Evolutionary conservation across 2,329 filamentous ascomycete species (phyloP), one percentile per base, ranked within the genome.

Genomic region (Alternaria solani): DNA sequence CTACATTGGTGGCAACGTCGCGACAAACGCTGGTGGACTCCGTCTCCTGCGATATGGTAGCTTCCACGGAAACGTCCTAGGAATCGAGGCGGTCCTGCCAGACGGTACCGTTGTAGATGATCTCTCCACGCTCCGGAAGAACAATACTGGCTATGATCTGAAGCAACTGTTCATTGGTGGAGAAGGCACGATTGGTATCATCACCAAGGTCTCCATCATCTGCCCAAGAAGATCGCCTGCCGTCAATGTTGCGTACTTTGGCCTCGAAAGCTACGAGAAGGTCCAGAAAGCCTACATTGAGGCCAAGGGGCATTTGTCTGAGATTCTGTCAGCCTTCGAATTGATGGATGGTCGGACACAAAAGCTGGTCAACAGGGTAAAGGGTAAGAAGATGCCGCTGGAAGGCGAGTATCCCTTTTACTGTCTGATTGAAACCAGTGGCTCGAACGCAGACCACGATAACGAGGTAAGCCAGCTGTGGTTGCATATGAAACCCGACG

Each of bases 71-170:
- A 97, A 86, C 57, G 93, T 98, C 2, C 85, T 99, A 16, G 95
- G 95, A 26, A 85, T 99, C 52, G 94, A 99, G 82, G 95, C 91
- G 20, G 96, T 99, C 8, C 84, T 99, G 41, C 92, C 95, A 1
- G 92, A 99, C 75, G 95, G 95, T 55, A 97, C 93, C 7, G 87
- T 99, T 68, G 85, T 99, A 46, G 89, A 98, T 71, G 93, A 97
- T 71, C 88, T 99, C 32, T 91, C 88, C 69, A 94, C 87, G 61
- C 84, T 99, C 59, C 89, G 95, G 68, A 99, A 99, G 85, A 98
- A 99, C 85, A 99, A 99, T 82, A 99, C 95, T 2, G 95, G 95
- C 28, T 99, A 98, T 80, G 96, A 99, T 77, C 81, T 97, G 58
- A 97, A 97, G 83, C 94, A 97, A 80, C 86, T 97, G 36, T 97